Conservation (phyloP, 2,329 filamentous ascomycete species). For the Penicillium oxalicum region DNA sequence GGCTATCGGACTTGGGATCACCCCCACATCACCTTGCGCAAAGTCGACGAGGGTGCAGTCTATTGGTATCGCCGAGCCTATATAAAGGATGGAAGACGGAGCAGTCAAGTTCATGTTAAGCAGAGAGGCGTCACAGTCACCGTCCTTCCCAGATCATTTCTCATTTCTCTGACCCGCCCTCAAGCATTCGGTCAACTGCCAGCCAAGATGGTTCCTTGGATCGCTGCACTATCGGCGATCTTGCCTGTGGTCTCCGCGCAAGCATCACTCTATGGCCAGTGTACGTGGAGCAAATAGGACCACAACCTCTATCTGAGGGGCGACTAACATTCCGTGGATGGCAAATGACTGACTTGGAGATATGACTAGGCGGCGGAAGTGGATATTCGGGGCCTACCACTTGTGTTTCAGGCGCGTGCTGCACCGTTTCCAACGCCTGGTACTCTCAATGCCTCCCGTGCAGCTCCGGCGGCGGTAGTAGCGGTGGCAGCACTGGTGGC, state of each 20-base stretch:
- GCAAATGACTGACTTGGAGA: no score
- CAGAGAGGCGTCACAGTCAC: no score
- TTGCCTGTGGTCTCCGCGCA: not conserved
- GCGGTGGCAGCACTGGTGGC: not conserved
- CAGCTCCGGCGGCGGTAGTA: not conserved
- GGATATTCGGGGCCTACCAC: slow-evolving; percentile 1
- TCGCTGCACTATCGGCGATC: not conserved
- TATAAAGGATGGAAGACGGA: no score
- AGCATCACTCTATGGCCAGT: slow-evolving; percentile 1
- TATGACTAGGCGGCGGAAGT: not conserved
- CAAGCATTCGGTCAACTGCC: not conserved
- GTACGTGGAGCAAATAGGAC: not conserved
- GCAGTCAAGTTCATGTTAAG: no score
- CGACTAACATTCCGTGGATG: not conserved
- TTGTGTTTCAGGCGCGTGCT: slow-evolving; percentile 3
- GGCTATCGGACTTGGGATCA: no score
- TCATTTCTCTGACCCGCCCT: no score
- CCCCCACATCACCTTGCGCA: no score
- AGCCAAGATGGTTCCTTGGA: not conserved
- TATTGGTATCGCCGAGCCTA: no score
- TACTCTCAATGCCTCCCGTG: slow-evolving; percentile 2
- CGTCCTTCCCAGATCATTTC: no score
- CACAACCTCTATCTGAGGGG: not conserved
- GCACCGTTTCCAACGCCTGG: not conserved
- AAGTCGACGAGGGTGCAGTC: no score